Evolutionary conservation across 2,329 filamentous ascomycete genomes (phyloP).

Genomic region (Paracorniculantispora psalliotae): DNA sequence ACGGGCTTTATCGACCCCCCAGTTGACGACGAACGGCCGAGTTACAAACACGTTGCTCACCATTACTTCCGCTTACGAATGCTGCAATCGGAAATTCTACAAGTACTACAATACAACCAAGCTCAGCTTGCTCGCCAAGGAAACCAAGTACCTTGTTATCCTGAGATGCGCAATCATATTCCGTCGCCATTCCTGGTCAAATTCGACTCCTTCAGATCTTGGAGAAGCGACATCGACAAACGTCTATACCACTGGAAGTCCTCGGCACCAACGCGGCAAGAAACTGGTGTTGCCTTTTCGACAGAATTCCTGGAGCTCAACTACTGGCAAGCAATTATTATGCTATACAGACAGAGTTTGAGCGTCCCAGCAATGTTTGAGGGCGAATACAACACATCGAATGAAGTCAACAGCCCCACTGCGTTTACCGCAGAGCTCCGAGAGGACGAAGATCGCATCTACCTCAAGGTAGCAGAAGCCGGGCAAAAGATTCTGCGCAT

Average conservation of each 20-base stretch:
- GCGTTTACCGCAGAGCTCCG: conserved; percentile 60
- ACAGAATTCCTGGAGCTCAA: conserved; percentile 89
- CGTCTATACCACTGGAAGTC: conserved; percentile 83
- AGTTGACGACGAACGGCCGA: conserved; percentile 56
- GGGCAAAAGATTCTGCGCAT: conserved; percentile 88
- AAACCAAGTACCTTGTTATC: conserved; percentile 59
- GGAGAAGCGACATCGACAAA: conserved; percentile 82
- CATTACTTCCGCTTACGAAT: conserved; percentile 88
- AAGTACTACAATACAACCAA: conserved; percentile 90
- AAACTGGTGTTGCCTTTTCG: conserved; percentile 85
- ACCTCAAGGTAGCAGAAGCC: conserved; percentile 90
- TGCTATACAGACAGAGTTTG: conserved; percentile 88
- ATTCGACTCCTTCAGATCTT: conserved; percentile 81
- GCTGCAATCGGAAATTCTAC: conserved; percentile 89
- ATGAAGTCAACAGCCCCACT: conserved; percentile 59
- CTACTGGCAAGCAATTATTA: conserved; percentile 96
- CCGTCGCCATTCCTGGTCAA: conserved; percentile 79
- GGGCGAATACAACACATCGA: conserved; percentile 64
- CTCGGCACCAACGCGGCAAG: conserved; percentile 67
- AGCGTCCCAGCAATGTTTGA: conserved; percentile 82
- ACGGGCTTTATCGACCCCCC: conserved; percentile 64
- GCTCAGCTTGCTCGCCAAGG: conserved; percentile 69
- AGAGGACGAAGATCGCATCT: conserved; percentile 86
- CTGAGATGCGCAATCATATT: conserved; percentile 71
- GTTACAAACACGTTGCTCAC: conserved; percentile 85